A percentile compares a stretch with the other conserved stretches of the same genome.
phyloP scores from a whole-genome alignment of 2,329 filamentous ascomycete species.

The Aspergillus piperis region DNA sequence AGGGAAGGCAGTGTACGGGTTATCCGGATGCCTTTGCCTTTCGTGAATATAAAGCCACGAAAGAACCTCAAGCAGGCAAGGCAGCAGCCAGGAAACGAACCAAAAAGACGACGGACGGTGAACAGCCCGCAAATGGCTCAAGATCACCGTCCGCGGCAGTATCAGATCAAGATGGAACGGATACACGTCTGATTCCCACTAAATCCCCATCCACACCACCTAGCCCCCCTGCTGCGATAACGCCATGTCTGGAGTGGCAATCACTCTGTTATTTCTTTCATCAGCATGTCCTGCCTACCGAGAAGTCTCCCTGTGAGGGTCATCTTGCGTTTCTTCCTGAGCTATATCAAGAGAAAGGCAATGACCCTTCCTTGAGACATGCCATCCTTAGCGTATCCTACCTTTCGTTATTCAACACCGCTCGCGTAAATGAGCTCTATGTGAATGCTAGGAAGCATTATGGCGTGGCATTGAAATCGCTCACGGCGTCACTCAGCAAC shows the following conservation, averaged over 20 bases:
- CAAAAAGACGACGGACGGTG: not conserved
- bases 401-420: not conserved
- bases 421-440: not conserved
- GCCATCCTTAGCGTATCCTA: slow-evolving; percentile 3
- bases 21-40: slow-evolving; percentile 5
- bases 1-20: not conserved
- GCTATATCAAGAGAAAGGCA: not conserved
- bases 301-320: slow-evolving; percentile 1
- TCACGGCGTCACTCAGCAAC: not conserved
- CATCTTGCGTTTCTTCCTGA: slow-evolving; percentile 3
- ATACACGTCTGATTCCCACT: not conserved
- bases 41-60: not conserved
- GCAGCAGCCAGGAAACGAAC: not conserved
- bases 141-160: not conserved
- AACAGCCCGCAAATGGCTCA: not conserved
- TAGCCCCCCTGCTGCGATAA: not conserved
- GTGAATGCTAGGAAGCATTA: slow-evolving; percentile 1
- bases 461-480: not conserved
- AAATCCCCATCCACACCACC: not conserved
- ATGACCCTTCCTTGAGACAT: not conserved
- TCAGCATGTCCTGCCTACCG: slow-evolving; percentile 1
- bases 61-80: not conserved
- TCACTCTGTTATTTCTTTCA: slow-evolving; percentile 4
- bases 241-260: slow-evolving; percentile 1
- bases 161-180: not conserved